Conservation (phyloP, 345 rosid genomes). For the Microthlaspi erraticum region DNA sequence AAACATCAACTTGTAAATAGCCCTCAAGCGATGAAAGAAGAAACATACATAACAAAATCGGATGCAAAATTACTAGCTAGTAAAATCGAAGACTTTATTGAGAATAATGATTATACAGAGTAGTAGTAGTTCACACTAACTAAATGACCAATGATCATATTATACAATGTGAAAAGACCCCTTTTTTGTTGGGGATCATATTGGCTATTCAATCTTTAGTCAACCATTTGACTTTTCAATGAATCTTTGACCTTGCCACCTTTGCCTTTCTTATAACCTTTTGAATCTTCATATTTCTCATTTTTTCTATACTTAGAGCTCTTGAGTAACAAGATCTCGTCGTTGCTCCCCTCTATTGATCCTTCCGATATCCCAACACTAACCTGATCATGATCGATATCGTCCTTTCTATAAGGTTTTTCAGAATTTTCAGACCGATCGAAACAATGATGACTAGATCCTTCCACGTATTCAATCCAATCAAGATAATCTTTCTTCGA, state of each 20-base stretch:
- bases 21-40: background rate
- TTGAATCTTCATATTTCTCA: conserved; percentile 20
- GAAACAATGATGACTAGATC: conserved; percentile 44
- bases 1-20: background rate
- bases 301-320: conserved; percentile 25
- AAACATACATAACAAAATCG: no score
- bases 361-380: conserved; percentile 41
- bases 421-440: conserved; percentile 31
- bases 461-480: conserved; percentile 46
- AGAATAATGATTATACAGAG: background rate
- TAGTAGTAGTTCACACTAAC: conserved; percentile 23
- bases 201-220: conserved; percentile 3
- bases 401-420: conserved; percentile 4
- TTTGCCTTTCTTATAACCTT: conserved; percentile 37
- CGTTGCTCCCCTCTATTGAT: conserved; percentile 41
- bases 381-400: conserved; percentile 11
- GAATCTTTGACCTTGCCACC: conserved; percentile 36
- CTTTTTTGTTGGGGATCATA: background rate
- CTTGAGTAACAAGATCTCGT: conserved; percentile 30
- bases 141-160: conserved; percentile 18
- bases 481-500: conserved; percentile 42
- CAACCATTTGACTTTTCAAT: conserved; percentile 20
- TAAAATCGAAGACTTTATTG: conserved; percentile 7
- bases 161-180: conserved; percentile 26
- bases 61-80: background rate